Percentiles rank a stretch among this genome's conserved stretches.
These are phyloP conservation scores for Avicennia marina DNA, from an alignment of 257 asterid genomes.

Conservation along the genomic window DNA sequence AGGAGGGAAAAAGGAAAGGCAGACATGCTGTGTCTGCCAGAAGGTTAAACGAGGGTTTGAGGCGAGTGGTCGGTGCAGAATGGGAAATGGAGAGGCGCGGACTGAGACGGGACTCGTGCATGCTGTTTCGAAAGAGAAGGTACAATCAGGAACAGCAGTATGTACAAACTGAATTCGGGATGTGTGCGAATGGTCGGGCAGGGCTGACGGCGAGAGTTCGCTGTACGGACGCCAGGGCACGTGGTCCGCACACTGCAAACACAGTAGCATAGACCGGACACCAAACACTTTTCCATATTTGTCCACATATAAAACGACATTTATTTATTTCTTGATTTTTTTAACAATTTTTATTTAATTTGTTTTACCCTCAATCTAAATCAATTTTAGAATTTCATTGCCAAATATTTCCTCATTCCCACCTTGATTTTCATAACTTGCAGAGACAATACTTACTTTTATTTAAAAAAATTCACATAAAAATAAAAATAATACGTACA, in stretches of 20 bases:
- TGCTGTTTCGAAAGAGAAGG: not conserved
- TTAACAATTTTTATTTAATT: too few species aligned
- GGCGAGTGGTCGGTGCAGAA: not conserved
- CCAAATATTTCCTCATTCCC: too few species aligned
- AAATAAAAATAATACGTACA: too few species aligned
- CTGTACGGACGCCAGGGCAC: not conserved
- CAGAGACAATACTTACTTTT: too few species aligned
- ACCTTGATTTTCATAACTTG: too few species aligned
- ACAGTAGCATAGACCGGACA: not conserved
- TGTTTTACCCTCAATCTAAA: too few species aligned
- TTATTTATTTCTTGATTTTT: too few species aligned
- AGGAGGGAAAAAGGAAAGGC: not conserved
- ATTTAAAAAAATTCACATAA: too few species aligned
- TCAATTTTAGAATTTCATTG: too few species aligned
- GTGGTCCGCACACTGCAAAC: slow-evolving; percentile 10
- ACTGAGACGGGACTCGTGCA: not conserved
- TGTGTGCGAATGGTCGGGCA: not conserved
- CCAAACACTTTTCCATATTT: too few species aligned
- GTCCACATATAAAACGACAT: too few species aligned
- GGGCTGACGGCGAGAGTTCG: not conserved
- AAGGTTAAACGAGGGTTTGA: slow-evolving; percentile 7
- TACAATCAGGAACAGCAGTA: slow-evolving; percentile 16
- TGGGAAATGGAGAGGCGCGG: slow-evolving; percentile 15
- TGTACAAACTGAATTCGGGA: slow-evolving; percentile 8
- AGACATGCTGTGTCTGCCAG: not conserved